Percentiles rank a stretch among this genome's conserved stretches.
Evolutionary conservation across 495 filamentous ascomycete species (phyloP).

Genomic region (Sordaria brevicollis): DNA sequence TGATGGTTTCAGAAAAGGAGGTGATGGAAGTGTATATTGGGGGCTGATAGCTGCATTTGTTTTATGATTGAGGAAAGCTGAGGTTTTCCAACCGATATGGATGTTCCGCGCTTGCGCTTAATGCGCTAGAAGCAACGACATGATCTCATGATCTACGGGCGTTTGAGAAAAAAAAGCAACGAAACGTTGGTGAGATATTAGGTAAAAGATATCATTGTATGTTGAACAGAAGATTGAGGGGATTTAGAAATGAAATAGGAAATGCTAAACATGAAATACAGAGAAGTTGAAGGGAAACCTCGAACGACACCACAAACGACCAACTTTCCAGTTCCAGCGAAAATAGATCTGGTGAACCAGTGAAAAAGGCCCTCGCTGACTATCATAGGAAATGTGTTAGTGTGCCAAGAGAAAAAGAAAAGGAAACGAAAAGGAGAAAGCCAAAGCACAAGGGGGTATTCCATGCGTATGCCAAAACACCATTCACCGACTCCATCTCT

Average conservation of each 20-base stretch:
- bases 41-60: not conserved
- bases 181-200: not conserved
- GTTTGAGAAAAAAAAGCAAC: constrained; percentile 3
- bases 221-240: not conserved
- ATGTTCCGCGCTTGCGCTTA: not conserved
- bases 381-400: not conserved
- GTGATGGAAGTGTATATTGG: not conserved
- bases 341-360: not conserved
- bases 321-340: no score
- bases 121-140: not conserved
- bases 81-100: not conserved
- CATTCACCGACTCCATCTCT: not conserved
- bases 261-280: no score
- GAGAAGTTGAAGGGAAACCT: no score
- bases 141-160: not conserved
- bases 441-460: not conserved
- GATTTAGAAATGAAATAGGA: not conserved
- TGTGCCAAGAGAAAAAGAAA: not conserved
- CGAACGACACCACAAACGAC: no score
- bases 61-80: not conserved
- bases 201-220: not conserved
- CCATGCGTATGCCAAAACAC: not conserved
- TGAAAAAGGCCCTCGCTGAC: not conserved
- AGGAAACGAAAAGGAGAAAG: not conserved
- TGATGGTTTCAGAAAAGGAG: not conserved